Conservation (phyloP, 108 stramenopile species). For the Discostella pseudostelligera region DNA sequence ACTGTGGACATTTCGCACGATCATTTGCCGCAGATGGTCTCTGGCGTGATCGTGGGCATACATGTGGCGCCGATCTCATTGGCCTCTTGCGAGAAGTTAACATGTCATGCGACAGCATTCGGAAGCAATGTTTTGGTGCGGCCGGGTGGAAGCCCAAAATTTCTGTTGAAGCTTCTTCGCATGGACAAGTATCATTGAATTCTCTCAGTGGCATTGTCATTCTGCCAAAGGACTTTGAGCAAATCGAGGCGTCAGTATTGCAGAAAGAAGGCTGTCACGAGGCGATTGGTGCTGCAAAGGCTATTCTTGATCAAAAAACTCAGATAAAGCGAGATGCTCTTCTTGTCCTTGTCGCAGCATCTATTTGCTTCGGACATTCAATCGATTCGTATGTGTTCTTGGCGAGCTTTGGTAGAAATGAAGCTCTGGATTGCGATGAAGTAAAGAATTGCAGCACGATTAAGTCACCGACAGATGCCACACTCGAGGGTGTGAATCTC, state of each 20-base stretch:
- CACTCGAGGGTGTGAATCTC: neutral
- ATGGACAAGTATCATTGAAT: conserved; percentile 42
- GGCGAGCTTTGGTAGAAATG: conserved; percentile 17
- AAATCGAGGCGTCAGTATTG: conserved; percentile 39
- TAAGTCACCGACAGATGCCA: neutral
- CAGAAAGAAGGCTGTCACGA: conserved; percentile 43
- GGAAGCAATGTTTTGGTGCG: conserved; percentile 25
- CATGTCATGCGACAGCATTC: conserved; percentile 21
- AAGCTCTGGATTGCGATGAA: neutral
- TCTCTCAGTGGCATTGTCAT: conserved; percentile 41
- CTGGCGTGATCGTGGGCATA: conserved; percentile 80
- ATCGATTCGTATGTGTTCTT: conserved; percentile 46
- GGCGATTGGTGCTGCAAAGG: conserved; percentile 44
- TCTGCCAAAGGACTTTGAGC: conserved; percentile 36
- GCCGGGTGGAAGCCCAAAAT: conserved; percentile 21
- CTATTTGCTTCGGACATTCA: conserved; percentile 66
- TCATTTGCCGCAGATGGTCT: conserved; percentile 80
- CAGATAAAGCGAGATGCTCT: conserved; percentile 65
- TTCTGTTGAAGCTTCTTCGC: conserved; percentile 21
- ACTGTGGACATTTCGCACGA: conserved; percentile 86
- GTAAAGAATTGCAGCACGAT: neutral
- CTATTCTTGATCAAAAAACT: conserved; percentile 51
- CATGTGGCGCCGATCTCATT: conserved; percentile 66
- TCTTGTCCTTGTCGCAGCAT: conserved; percentile 74
- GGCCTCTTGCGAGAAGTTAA: conserved; percentile 56